Base-by-base conservation (phyloP, 495 filamentous ascomycete species). In the Aspergillus leporis region DNA sequence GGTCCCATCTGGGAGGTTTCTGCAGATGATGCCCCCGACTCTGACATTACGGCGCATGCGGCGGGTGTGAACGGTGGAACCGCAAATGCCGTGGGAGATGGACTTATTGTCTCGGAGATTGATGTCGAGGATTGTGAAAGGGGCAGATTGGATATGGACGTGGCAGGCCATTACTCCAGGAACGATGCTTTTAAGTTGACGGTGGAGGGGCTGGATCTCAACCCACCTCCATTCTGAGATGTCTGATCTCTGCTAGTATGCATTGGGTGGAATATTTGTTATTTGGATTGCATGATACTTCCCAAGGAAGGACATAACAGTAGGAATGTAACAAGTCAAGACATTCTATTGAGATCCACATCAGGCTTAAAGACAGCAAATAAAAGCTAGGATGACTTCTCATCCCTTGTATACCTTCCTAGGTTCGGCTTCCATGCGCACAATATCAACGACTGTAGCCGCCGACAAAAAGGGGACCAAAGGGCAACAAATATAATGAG, bases 1-100 rank as follows among this genome's bases (percentile, higher is more conserved):
- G 92, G 90, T 0, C 93, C 93, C 1, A 73, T 95, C 51, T 96
- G 91, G 91, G 90, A 94, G 55, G 84, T 87, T 3, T 70, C 63
- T 19, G 63, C 67, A 34, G 86, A 92, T 55, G 82, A 88, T 61
- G 77, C 56, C n/a, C 41, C 60, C 7, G 66, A 75, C 21, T 50
- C 56, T 36, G 55, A 49, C 2, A 18, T 31, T 7, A 22, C 45
- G 2, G 55, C 58, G 4, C 36, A 30, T 56, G 18, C 64, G 32
- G 49, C 53, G 43, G 46, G 58, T 34, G 7, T 59, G 9, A 36
- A 60, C 1, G 34, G 53, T 22, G 36, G 36, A 7, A 22, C 32
- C 21, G 14, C 36, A 1, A 38, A 13, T 19, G 59, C 52, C 0
- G 22, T 51, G 0, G 60, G 53, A 21, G 62, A 77, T 7, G 79